Conservation (phyloP, 73 alveolate genomes). For the Stentor coeruleus region DNA sequence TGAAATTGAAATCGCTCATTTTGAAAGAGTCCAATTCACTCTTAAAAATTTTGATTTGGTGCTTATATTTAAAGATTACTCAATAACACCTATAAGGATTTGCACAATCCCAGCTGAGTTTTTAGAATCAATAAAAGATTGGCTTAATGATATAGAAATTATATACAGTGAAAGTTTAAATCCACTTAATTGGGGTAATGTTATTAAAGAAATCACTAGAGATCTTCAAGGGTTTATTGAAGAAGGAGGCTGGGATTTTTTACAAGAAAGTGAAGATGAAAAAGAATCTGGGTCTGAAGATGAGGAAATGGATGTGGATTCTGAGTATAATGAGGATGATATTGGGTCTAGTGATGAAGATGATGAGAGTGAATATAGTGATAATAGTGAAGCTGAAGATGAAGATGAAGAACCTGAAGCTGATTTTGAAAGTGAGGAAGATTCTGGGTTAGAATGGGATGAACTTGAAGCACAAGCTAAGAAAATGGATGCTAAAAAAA, state of each 20-base stretch:
- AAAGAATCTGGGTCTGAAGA: not conserved
- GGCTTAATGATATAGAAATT: slow-evolving; percentile 82
- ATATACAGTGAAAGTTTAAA: slow-evolving; percentile 76
- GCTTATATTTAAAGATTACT: slow-evolving; percentile 76
- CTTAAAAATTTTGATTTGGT: slow-evolving; percentile 93
- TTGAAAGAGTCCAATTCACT: slow-evolving; percentile 87
- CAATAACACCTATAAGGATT: slow-evolving; percentile 69
- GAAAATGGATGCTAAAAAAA: slow-evolving; percentile 58
- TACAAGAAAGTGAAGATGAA: slow-evolving; percentile 53
- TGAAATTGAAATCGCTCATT: slow-evolving; percentile 82
- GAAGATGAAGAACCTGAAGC: slow-evolving; percentile 43
- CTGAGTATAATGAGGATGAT: slow-evolving; percentile 57
- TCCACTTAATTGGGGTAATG: slow-evolving; percentile 80
- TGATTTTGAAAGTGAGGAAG: slow-evolving; percentile 65
- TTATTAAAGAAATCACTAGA: slow-evolving; percentile 61
- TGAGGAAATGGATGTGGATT: slow-evolving; percentile 30
- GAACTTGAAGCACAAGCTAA: slow-evolving; percentile 74
- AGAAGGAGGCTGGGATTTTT: slow-evolving; percentile 91
- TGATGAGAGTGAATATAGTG: slow-evolving; percentile 69
- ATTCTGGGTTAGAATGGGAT: slow-evolving; percentile 84
- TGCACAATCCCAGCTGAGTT: slow-evolving; percentile 81
- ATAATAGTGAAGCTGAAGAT: slow-evolving; percentile 59
- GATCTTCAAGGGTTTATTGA: slow-evolving; percentile 73
- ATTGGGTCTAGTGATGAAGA: slow-evolving; percentile 23
- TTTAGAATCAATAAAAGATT: slow-evolving; percentile 74